Evolutionary conservation across 306 rosid genomes (phyloP), one percentile per base, ranked within the genome.

Genomic region (Chamaecrista fasciculata): DNA sequence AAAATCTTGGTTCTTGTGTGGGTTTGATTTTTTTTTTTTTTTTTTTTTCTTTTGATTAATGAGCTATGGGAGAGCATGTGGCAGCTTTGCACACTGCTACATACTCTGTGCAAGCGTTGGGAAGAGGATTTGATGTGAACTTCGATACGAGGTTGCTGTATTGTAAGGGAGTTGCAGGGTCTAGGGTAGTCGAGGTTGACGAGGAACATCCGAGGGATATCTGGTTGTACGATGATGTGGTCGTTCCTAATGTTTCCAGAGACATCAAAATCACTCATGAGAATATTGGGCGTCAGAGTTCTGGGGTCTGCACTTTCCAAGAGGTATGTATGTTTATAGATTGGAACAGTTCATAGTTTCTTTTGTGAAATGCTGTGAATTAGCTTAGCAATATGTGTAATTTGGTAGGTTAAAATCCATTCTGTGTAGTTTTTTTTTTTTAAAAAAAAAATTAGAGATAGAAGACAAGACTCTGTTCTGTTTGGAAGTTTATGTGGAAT

Each of bases 111-210:
- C 91, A 90, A 64, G 96, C 98, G 52, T 60, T 93, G 62, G 98
- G 96, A 36, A 87, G 96, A 70, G 98, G 98, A 8, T 93, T 93
- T 79, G 96, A 93, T 59, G 96, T 88, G 68, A 90, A 90, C 75
- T 93, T 79, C 53, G 98, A 93, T 83, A 84, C 96, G 8, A 87
- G 96, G 87, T 79, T 93, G 79, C 96, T 93, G 21, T 93, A 90
- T 70, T 90, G 96, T 66, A 90, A 93, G 80, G 96, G 98, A 42
- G 80, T 85, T 29, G 79, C 89, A 11, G 96, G 96, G 76, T 84
- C 91, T 71, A 73, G 93, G 76, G 72, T 93, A 25, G 78, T 93
- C 46, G 86, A 83, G 71, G 73, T 93, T 64, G 89, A 83, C 63
- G 83, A 80, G 16, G 91, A 87, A 55, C 86, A 80, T 73, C 70